A percentile compares a stretch with the other conserved stretches of the same genome.
Conservation (phyloP, 2,329 filamentous ascomycete genomes). For the Apiospora pterosperma region DNA sequence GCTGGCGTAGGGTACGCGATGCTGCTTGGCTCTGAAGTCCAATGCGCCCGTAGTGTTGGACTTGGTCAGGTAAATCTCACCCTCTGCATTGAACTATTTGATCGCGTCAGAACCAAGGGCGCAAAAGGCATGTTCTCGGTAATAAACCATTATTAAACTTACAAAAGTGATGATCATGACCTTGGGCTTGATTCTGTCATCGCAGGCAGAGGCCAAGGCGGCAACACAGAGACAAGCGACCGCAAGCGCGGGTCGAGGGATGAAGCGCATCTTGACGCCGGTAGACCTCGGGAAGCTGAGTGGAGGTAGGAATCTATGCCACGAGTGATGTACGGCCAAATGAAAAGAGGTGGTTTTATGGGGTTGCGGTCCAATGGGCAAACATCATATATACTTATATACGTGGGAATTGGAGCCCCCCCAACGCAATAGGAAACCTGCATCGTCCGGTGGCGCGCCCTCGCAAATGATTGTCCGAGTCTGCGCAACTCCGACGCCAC, state of each 20-base stretch:
- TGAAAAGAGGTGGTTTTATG: no score
- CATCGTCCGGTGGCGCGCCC: background rate
- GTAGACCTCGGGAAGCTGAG: background rate
- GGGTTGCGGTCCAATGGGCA: no score
- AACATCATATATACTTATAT: no score
- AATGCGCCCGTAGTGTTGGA: background rate
- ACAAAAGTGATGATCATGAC: conserved; percentile 1
- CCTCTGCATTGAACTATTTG: conserved; percentile 1
- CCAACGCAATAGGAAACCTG: background rate
- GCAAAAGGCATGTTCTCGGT: no score
- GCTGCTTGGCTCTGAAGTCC: background rate
- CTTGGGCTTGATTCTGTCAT: background rate
- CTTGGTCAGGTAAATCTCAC: conserved; percentile 6
- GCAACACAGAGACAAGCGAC: background rate
- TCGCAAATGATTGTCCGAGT: background rate
- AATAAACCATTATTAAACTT: background rate
- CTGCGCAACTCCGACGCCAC: background rate
- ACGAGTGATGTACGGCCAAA: no score
- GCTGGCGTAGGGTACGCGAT: conserved; percentile 6
- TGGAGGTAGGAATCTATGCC: background rate
- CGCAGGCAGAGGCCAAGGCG: background rate
- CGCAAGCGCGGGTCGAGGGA: background rate
- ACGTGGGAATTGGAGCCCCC: background rate
- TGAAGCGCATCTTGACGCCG: background rate
- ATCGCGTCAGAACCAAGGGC: background rate